Evolutionary conservation across 1,284 basidiomycete species (phyloP), one percentile per base, ranked within the genome.

Genomic region (Cutaneotrichosporon sp.): DNA sequence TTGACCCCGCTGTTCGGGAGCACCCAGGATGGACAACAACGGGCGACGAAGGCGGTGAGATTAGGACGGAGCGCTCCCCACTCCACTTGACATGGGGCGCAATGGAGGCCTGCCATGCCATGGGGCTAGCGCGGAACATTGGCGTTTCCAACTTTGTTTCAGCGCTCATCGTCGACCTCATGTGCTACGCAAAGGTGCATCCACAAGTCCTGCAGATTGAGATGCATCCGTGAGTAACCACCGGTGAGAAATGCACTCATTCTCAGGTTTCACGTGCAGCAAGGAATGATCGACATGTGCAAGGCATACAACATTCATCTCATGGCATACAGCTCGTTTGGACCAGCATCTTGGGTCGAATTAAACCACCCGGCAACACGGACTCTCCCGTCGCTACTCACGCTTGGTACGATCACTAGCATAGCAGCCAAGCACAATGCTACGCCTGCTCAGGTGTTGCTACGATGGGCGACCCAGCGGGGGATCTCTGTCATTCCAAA

Each of bases 101-200:
- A 12, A 80, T 91, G 79, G 87, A 90, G 66, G 80, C 78, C 29
- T 71, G 85, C 46, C 79, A 86, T 70, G 74, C 74, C 41, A 81
- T 82, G 42, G 86, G 87, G 1, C 72, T 89, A 41, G 77, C 86
- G 27, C 85, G 80, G 70, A 84, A 82, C 39, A 88, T 93, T 53
- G 90, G 90, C 1, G 87, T 94, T 10, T 88, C 85, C 46, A 93
- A 93, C 76, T 91, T 86, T 71, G 79, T 77, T 14, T 77, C 42
- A 17, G 52, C 47, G 19, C 41, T 54, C 29, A 29, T 54, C 31
- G 14, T 54, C 34, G 52, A 54, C n/a, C 42, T 54, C 34, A 72
- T 85, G 43, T 81, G 81, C 55, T 88, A 87, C 65, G 86, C 86
- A 46, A 81, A 82, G 59, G 81, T 84, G 68, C 77, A 80, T 55